These are phyloP conservation scores for Baorangia bicolor DNA, from an alignment of 768 basidiomycete genomes.

Conservation along the genomic window DNA sequence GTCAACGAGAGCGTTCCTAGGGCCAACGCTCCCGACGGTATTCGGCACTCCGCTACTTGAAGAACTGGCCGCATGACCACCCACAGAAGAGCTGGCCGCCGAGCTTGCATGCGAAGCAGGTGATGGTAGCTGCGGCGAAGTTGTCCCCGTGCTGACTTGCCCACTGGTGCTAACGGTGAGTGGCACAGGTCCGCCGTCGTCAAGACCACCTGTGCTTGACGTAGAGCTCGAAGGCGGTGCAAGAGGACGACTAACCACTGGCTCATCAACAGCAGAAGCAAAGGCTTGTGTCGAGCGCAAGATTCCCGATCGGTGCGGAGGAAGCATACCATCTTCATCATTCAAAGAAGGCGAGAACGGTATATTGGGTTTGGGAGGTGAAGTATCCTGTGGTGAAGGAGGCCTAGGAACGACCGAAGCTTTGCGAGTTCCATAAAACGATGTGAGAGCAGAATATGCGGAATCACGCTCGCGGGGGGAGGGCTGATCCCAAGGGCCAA, in stretches of 20 bases:
- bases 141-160: slow-evolving; percentile 32
- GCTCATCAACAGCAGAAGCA: slow-evolving; percentile 26
- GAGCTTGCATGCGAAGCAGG: slow-evolving; percentile 67
- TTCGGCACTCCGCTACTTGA: slow-evolving; percentile 30
- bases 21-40: slow-evolving; percentile 20
- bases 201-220: slow-evolving; percentile 47
- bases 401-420: slow-evolving; percentile 22
- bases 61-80: slow-evolving; percentile 31
- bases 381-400: slow-evolving; percentile 27
- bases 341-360: slow-evolving; percentile 24
- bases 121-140: slow-evolving; percentile 74
- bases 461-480: slow-evolving; percentile 34
- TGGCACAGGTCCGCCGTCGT: slow-evolving; percentile 24
- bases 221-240: slow-evolving; percentile 38
- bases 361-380: slow-evolving; percentile 24
- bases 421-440: slow-evolving; percentile 30
- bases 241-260: slow-evolving; percentile 29
- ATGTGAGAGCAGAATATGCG: slow-evolving; percentile 23
- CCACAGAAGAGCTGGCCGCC: slow-evolving; percentile 37
- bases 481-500: slow-evolving; percentile 36
- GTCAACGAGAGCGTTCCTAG: slow-evolving; percentile 54
- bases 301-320: slow-evolving; percentile 29
- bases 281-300: slow-evolving; percentile 28
- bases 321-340: slow-evolving; percentile 36
- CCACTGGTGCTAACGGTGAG: slow-evolving; percentile 50